phyloP scores from a whole-genome alignment of 2,329 filamentous ascomycete species.

The Hypomyces rosellus region DNA sequence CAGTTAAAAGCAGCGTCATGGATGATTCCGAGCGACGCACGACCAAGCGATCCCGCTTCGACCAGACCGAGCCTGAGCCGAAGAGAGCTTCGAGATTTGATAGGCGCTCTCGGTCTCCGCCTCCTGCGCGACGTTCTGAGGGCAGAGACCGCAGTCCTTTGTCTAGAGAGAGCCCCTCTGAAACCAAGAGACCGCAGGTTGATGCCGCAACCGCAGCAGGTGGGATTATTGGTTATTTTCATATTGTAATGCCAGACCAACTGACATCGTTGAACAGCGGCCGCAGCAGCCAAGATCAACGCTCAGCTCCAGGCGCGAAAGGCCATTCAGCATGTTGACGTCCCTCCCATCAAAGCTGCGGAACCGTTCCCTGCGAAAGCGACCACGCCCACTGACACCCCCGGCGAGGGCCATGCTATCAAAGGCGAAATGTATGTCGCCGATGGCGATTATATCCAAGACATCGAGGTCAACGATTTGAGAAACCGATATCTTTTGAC shows the following conservation, averaged over 20 bases:
- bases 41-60: constrained; percentile 85
- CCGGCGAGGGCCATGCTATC: constrained; percentile 48
- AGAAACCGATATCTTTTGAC: constrained; percentile 95
- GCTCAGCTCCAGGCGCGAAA: constrained; percentile 79
- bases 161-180: constrained; percentile 36
- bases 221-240: constrained; percentile 32
- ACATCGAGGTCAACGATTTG: constrained; percentile 97
- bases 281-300: constrained; percentile 83
- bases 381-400: constrained; percentile 23
- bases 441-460: constrained; percentile 96
- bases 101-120: constrained; percentile 81
- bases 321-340: constrained; percentile 83
- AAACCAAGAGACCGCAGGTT: constrained; percentile 42
- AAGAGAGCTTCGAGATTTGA: constrained; percentile 78
- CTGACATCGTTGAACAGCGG: constrained; percentile 47
- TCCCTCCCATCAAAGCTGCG: constrained; percentile 65
- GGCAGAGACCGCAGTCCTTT: constrained; percentile 78
- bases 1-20: constrained; percentile 38
- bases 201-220: constrained; percentile 76
- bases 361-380: constrained; percentile 38
- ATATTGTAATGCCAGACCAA: neutral
- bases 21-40: constrained; percentile 68
- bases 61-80: constrained; percentile 80
- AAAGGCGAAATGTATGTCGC: constrained; percentile 89
- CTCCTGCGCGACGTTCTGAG: constrained; percentile 59